A percentile compares a stretch with the other conserved stretches of the same genome.
Conservation (phyloP, 2,329 filamentous ascomycete species). For the Colletotrichum sansevieriae region DNA sequence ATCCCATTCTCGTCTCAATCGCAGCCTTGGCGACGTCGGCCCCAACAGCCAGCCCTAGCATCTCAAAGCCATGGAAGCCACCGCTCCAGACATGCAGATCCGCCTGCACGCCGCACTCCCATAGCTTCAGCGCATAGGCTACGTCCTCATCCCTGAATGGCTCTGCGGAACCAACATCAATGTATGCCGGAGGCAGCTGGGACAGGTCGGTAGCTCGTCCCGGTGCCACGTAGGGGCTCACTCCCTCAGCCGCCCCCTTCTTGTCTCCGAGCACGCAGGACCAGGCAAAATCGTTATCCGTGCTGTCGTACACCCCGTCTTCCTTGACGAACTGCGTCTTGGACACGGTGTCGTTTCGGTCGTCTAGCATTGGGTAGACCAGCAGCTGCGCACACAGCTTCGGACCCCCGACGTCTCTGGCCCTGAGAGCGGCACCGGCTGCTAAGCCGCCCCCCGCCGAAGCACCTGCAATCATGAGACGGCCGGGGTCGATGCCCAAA, state of each 20-base stretch:
- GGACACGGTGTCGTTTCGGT: constrained; percentile 50
- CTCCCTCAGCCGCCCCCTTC: constrained; percentile 47
- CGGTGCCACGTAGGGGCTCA: constrained; percentile 54
- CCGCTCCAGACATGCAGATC: constrained; percentile 61
- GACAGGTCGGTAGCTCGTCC: constrained; percentile 51
- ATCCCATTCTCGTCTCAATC: constrained; percentile 36
- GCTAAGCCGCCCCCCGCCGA: constrained; percentile 59
- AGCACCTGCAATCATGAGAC: constrained; percentile 57
- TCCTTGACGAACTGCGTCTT: constrained; percentile 46
- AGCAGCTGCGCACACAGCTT: constrained; percentile 56
- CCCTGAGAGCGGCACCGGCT: constrained; percentile 53
- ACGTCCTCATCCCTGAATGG: constrained; percentile 55
- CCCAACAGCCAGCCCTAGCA: constrained; percentile 26
- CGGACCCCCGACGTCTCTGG: constrained; percentile 50
- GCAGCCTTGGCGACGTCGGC: constrained; percentile 27
- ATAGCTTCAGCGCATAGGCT: constrained; percentile 51
- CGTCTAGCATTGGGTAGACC: constrained; percentile 62
- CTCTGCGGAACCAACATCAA: constrained; percentile 54
- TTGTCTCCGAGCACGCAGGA: constrained; percentile 53
- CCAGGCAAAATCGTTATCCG: constrained; percentile 58
- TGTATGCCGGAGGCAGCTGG: constrained; percentile 57
- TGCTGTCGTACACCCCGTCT: constrained; percentile 45
- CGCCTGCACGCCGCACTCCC: constrained; percentile 55
- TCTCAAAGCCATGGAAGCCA: constrained; percentile 56
- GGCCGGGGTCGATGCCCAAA: constrained; percentile 55